Percentiles rank a stretch among this genome's conserved stretches.
These are phyloP conservation scores for Nitzschia inconspicua DNA, from an alignment of 108 stramenopile genomes.

Conservation along the genomic window DNA sequence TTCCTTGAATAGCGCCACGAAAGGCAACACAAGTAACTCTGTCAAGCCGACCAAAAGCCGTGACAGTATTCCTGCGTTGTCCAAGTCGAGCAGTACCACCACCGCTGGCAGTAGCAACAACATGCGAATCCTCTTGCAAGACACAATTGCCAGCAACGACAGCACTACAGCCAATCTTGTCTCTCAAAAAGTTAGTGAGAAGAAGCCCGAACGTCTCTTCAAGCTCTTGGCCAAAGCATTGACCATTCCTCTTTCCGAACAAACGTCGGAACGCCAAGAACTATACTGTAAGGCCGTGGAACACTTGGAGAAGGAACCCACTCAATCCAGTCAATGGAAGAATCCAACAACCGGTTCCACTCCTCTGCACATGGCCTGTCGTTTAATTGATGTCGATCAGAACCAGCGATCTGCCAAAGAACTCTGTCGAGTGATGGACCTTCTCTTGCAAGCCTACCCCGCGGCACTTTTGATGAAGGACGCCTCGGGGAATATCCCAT, in stretches of 20 bases:
- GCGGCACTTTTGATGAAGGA: constrained; percentile 30
- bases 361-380: constrained; percentile 69
- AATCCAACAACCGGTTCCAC: constrained; percentile 53
- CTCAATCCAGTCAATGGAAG: constrained; percentile 11
- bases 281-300: background rate
- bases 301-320: background rate
- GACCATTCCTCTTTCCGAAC: background rate
- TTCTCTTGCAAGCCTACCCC: constrained; percentile 28
- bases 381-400: constrained; percentile 35
- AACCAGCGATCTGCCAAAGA: background rate
- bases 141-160: too few species aligned
- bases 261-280: constrained; percentile 2
- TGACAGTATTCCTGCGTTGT: too few species aligned
- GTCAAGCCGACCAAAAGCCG: too few species aligned
- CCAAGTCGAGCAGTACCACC: too few species aligned
- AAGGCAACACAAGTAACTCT: too few species aligned
- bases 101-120: too few species aligned
- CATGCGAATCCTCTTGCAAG: too few species aligned
- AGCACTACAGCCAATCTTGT: too few species aligned
- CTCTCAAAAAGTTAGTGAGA: background rate
- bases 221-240: constrained; percentile 22
- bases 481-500: constrained; percentile 46
- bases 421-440: constrained; percentile 27
- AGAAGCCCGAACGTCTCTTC: constrained; percentile 20
- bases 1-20: too few species aligned